A percentile compares a stretch with the other conserved stretches of the same genome.
phyloP scores from a whole-genome alignment of 139 green algal genomes.

The Penium margaritaceum region DNA sequence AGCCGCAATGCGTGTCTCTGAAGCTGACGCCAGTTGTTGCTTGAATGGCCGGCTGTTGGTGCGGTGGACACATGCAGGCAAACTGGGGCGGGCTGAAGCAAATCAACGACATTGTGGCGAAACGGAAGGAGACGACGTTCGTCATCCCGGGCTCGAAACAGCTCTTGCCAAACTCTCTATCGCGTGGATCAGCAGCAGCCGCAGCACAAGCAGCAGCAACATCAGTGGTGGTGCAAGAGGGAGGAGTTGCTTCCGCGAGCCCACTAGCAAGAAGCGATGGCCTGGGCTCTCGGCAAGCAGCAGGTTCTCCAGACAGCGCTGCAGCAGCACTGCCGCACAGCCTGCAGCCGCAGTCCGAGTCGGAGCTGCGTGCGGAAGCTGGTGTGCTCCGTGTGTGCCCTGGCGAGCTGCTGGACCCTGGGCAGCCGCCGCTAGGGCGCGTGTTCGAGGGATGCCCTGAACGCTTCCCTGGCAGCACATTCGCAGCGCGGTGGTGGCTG shows the following conservation, averaged over 20 bases:
- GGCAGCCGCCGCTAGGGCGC: slow-evolving; percentile 44
- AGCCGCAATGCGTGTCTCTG: too few species aligned
- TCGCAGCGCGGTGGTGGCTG: slow-evolving; percentile 31
- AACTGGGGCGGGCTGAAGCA: slow-evolving; percentile 27
- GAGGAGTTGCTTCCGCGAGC: background rate
- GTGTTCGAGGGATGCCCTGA: slow-evolving; percentile 48
- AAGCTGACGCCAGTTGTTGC: too few species aligned
- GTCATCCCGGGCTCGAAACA: slow-evolving; percentile 25
- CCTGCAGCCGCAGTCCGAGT: too few species aligned
- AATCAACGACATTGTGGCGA: slow-evolving; percentile 37
- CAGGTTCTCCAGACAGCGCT: too few species aligned
- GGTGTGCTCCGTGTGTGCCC: too few species aligned
- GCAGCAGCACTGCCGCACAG: background rate
- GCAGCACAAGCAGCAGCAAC: background rate
- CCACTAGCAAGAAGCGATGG: too few species aligned
- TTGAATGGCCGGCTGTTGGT: too few species aligned
- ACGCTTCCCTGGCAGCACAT: slow-evolving; percentile 55
- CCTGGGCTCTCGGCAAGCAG: slow-evolving; percentile 4
- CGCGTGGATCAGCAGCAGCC: background rate
- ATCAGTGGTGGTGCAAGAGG: background rate
- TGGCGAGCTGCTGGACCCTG: slow-evolving; percentile 60
- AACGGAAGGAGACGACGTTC: slow-evolving; percentile 49
- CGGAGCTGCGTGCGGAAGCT: too few species aligned
- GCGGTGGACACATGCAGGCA: slow-evolving; percentile 14
- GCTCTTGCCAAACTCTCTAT: background rate